Evolutionary conservation across 176 grass and related monocot genomes (phyloP).

Genomic region (Thalia dealbata): DNA sequence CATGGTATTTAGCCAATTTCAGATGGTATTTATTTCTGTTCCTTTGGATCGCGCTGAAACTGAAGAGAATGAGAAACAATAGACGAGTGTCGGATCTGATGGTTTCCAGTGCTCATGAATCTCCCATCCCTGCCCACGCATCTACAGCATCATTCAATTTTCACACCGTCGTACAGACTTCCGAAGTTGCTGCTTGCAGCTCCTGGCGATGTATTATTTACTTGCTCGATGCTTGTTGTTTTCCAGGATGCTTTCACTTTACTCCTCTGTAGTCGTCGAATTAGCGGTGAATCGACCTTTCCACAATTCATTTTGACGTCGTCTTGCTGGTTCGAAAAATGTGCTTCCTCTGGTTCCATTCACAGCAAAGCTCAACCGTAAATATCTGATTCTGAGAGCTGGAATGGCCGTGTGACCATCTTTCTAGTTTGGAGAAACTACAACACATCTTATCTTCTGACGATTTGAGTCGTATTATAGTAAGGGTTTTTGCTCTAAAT

Average conservation of each 20-base stretch:
- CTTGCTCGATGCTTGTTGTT: background rate
- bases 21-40: constrained; percentile 6
- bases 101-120: background rate
- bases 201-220: background rate
- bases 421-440: too few species aligned
- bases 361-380: too few species aligned
- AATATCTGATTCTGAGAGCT: too few species aligned
- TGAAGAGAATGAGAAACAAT: background rate
- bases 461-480: too few species aligned
- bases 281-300: too few species aligned
- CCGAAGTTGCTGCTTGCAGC: background rate
- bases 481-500: too few species aligned
- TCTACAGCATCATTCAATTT: background rate
- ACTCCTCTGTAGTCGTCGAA: too few species aligned
- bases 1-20: constrained; percentile 32
- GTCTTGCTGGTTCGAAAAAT: too few species aligned
- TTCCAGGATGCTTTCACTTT: background rate
- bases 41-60: background rate
- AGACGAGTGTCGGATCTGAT: background rate
- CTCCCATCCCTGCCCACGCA: background rate
- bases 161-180: background rate
- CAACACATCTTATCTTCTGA: too few species aligned
- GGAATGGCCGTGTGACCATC: too few species aligned
- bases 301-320: too few species aligned
- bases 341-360: too few species aligned